Evolutionary conservation across 768 basidiomycete genomes (phyloP), one percentile per base, ranked within the genome.

Genomic region (Galerina sulciceps): DNA sequence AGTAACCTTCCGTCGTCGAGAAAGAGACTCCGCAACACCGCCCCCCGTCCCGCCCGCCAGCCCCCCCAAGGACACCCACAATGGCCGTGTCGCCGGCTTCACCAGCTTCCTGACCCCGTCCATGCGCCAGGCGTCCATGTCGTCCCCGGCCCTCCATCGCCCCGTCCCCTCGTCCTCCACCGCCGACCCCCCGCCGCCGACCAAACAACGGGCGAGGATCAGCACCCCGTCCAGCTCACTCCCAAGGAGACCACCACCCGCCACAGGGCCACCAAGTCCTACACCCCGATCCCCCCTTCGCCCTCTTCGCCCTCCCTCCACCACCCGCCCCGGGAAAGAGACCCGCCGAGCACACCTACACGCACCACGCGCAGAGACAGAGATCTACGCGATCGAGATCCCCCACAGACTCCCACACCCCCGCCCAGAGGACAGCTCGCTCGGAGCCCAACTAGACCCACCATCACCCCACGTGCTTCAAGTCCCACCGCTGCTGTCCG

Each of bases 131-230:
- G 90, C 83, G 38, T 89, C 91, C 46, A 80, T 88, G 78, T 92
- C 90, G 56, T 90, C 89, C 18, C 90, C 91, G 53, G 81, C 86
- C 26, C 72, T 93, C 43, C 86, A 89, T 66, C 79, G 88, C 55
- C 83, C 81, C 57, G 76, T 72, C 17, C 79, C 80, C 48, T 80
- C 84, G 22, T 78, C 82, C 17, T 79, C 83, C 40, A 75, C 74
- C 58, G 77, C 75, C 62, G 73, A 79, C 57, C 74, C 71, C 35
- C 74, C 73, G n/a, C 79, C 85, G 14, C 83, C 83, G 35, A 66
- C 77, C 20, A 78, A 78, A 55, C 79, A 80, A 22, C 77, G 80
- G 54, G 62, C 76, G 51, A 72, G 80, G 36, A 54, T 59, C 46
- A 50, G 31, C 47, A 73, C 64, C 70, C 61, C 35, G 66, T 3